Evolutionary conservation across 78 protist species (phyloP), one percentile per base, ranked within the genome.

Genomic region (Dictyostelium citrinum): DNA sequence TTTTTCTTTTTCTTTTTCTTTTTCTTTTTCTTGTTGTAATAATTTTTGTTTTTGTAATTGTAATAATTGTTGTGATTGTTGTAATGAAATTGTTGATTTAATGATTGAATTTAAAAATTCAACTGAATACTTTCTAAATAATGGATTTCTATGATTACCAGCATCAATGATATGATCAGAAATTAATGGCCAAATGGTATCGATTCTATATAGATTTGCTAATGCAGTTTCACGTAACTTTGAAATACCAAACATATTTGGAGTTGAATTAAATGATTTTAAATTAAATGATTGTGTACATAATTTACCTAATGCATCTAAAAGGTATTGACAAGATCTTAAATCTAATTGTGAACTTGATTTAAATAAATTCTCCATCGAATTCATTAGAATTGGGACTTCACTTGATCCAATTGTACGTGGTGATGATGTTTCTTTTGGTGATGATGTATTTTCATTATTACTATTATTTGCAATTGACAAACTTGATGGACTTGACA

Each of bases 331-430:
- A 11, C 80, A 61, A 3, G 93, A 88, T 88, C 70, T 58, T 67
- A 77, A 71, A 49, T 88, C 93, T 37, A 88, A 64, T 68, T 76
- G 85, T 4, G 61, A 67, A 14, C 76, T 61, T 17, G 86, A 68
- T 33, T 78, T 76, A 17, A 88, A 88, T 14, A 88, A 61, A 33
- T 72, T 88, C 20, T 88, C 83, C 93, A 88, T 88, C 3, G 93
- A 81, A 20, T 39, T 88, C 11, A 88, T 31, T 20, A 88, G 22
- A 12, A 88, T 88, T 9, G 93, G 85, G 2, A 88, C 46, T 68
- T 88, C 93, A 77, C 79, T 81, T 29, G 79, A 37, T 0, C 83
- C 84, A 29, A 68, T 58, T 1, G 41, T 31, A 4, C 93, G 43
- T 16, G 93, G 93, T 35, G 75, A 51, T 16, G 84, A 74, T 8